Evolutionary conservation across 805 yeast genomes (phyloP).

Genomic region (Suhomyces tanzawaensis): DNA sequence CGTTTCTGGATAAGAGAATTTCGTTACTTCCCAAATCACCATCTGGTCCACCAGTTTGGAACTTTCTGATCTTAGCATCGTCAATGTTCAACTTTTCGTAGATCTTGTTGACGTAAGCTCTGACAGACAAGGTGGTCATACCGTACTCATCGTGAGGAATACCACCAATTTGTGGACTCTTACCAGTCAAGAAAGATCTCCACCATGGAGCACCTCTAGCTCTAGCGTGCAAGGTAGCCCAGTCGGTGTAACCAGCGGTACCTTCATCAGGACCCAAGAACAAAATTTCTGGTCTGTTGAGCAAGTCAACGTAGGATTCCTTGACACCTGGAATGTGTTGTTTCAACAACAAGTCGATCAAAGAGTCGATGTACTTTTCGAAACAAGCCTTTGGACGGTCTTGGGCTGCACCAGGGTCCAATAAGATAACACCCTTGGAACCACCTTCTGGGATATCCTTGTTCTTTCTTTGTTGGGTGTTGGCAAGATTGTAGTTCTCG

Average conservation of each 20-base stretch:
- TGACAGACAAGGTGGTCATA: slow-evolving; percentile 93
- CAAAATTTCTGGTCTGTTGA: slow-evolving; percentile 81
- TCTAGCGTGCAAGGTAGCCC: slow-evolving; percentile 96
- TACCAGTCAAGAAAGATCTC: slow-evolving; percentile 98
- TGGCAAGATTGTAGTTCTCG: slow-evolving; percentile 93
- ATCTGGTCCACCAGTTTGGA: slow-evolving; percentile 99
- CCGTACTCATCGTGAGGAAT: slow-evolving; percentile 98
- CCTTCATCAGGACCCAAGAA: slow-evolving; percentile 99
- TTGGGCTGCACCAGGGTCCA: slow-evolving; percentile 73
- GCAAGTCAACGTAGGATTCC: slow-evolving; percentile 80
- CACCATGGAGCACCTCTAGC: slow-evolving; percentile 94
- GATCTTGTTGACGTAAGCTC: slow-evolving; percentile 85
- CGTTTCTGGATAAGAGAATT: slow-evolving; percentile 79
- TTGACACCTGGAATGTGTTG: slow-evolving; percentile 71
- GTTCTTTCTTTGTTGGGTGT: slow-evolving; percentile 94
- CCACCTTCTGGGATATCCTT: slow-evolving; percentile 99
- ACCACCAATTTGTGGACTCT: slow-evolving; percentile 88
- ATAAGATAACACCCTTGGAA: slow-evolving; percentile 91
- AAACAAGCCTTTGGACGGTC: slow-evolving; percentile 80
- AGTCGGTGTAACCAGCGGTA: slow-evolving; percentile 90
- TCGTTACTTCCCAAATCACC: slow-evolving; percentile 98
- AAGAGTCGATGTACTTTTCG: slow-evolving; percentile 87
- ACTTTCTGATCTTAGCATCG: slow-evolving; percentile 58
- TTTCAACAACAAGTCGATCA: slow-evolving; percentile 78
- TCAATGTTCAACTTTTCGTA: slow-evolving; percentile 74